Base-by-base conservation (phyloP, 306 rosid species). In the Argentina anserina region DNA sequence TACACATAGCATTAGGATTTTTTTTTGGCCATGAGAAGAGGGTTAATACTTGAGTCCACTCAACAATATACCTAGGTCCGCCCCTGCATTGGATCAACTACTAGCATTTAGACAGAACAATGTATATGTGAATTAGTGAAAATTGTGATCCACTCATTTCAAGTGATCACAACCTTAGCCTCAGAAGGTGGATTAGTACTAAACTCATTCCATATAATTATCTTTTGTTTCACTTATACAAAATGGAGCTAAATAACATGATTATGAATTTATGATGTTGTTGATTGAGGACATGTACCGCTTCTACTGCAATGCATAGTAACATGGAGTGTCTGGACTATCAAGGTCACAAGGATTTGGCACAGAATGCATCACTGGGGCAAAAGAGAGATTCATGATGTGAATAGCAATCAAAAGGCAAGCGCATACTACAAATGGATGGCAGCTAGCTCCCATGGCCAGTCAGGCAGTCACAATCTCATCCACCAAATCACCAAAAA, bases 381-480 rank as follows among this genome's bases (percentile, higher is more conserved):
- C 26, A 43, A 21, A 31, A 37, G 36, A 49, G 40, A 47, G 42
- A 50, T 56, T 75, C 64, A 74, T 67, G 82, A 21, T 80, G 85
- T 70, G 81, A 84, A 46, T 23, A 59, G 41, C 52, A 76, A 14
- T 11, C 5, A 21, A 25, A 66, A 78, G 69, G 80, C 71, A 65
- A 49, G 76, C 63, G 86, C 89, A 61, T 56, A 67, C 81, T 76
- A 66, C 72, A 76, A 76, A 64, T 82, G 85, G 87, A 81, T 77
- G 78, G 82, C 84, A 86, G 73, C 85, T 76, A 69, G 77, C 79
- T 80, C 68, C 82, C 83, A 80, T 71, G 62, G 70, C 78, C 68
- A 49, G 42, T 36, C 36, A 11, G 70, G 76, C 68, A 49, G 42
- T 36, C 36, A 11, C n/a, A 55, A 31, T 40, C 64, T 58, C 66